Evolutionary conservation across 768 basidiomycete species (phyloP), one percentile per base, ranked within the genome.

Genomic region (Boletales sp.): DNA sequence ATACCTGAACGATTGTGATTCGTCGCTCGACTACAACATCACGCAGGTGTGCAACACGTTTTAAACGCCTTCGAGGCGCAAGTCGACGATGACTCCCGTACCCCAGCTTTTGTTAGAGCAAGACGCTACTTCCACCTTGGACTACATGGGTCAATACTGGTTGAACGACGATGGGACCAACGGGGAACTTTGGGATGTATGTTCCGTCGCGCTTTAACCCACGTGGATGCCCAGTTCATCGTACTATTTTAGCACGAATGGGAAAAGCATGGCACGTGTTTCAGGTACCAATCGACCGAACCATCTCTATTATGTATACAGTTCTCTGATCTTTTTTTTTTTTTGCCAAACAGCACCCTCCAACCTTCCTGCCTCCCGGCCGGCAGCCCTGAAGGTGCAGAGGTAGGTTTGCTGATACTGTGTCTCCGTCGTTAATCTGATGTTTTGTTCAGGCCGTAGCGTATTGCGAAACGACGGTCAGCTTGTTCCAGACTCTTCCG

Each of bases 121-220:
- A 50, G 84, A 82, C 6, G 83, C 81, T 8, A 70, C 66, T 35
- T 73, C 75, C 31, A 85, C 84, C 0, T 68, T 87, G 18, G 54
- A 71, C 8, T 87, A 76, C 60, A 87, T 88, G 83, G 32, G 72
- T n/a, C 47, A 60, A 74, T 79, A 69, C 60, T 87, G 85, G 86
- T 71, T 85, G 21, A 78, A 85, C 56, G 74, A 75, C 45, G 72
- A 80, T 50, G 84, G 83, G 3, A 52, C 71, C 21, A 80, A 83
- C 58, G 83, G 87, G 55, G 65, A 76, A 18, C 81, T 88, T 58
- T 89, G 87, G 87, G 82, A 83, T 74, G 84, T 84, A 53, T 32
- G 77, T 50, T 18, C 15, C 15, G 34, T n/a, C n/a, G n/a, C n/a
- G n/a, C n/a, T n/a, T n/a, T n/a, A n/a, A n/a, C n/a, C n/a, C n/a